These are phyloP conservation scores for Ustilago shanxiensis DNA, from an alignment of 1,284 basidiomycete genomes.

Conservation along the genomic window DNA sequence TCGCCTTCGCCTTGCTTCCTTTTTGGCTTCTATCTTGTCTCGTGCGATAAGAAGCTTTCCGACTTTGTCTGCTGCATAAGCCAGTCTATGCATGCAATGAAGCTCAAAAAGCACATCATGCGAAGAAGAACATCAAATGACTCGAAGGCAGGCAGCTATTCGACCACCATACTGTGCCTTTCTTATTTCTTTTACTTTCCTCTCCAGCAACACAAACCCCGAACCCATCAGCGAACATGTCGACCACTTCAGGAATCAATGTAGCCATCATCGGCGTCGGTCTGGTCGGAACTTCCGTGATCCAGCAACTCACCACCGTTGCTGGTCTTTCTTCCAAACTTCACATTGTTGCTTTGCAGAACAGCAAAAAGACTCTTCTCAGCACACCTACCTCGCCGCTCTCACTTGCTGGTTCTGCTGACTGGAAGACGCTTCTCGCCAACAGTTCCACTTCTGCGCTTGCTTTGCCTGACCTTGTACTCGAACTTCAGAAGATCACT, in stretches of 20 bases:
- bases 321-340: conserved; percentile 50
- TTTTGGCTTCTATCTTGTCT: conserved; percentile 1
- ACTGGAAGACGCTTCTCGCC: conserved; percentile 58
- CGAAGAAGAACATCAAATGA: too few species aligned
- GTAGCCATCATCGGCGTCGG: conserved; percentile 68
- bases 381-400: conserved; percentile 40
- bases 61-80: background rate
- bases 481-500: conserved; percentile 56
- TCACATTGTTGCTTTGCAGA: conserved; percentile 65
- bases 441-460: conserved; percentile 51
- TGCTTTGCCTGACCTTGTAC: conserved; percentile 53
- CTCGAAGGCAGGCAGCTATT: background rate
- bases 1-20: background rate
- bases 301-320: conserved; percentile 62
- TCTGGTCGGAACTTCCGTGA: conserved; percentile 67
- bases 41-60: conserved; percentile 39
- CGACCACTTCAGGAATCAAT: conserved; percentile 54
- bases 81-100: conserved; percentile 29
- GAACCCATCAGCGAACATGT: conserved; percentile 23
- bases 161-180: background rate
- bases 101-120: too few species aligned
- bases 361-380: conserved; percentile 68
- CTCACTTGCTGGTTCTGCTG: conserved; percentile 30
- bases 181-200: background rate
- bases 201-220: background rate